These are phyloP conservation scores for Acer campestre DNA, from an alignment of 345 rosid genomes.

Conservation along the genomic window DNA sequence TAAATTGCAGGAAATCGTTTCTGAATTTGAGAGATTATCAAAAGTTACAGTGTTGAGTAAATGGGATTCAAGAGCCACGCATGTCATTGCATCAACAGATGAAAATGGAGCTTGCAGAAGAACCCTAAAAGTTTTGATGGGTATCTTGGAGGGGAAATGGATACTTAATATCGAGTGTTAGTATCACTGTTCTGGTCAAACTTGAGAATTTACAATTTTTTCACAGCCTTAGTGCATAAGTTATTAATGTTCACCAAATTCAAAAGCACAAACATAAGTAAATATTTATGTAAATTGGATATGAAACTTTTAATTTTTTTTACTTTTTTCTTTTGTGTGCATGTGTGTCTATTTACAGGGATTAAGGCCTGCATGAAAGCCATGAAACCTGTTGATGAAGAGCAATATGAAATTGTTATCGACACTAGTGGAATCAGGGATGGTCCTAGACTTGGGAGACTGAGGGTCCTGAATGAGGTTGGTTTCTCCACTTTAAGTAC, in stretches of 20 bases:
- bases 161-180: slow-evolving; percentile 74
- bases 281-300: background rate
- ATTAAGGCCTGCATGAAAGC: slow-evolving; percentile 63
- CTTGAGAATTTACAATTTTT: background rate
- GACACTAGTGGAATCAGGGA: slow-evolving; percentile 76
- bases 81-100: slow-evolving; percentile 76
- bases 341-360: slow-evolving; percentile 50
- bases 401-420: slow-evolving; percentile 59
- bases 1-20: slow-evolving; percentile 59
- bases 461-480: slow-evolving; percentile 68
- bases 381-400: slow-evolving; percentile 57
- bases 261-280: background rate
- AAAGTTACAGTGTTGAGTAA: slow-evolving; percentile 56
- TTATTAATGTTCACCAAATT: background rate
- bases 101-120: slow-evolving; percentile 88
- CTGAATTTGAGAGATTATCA: slow-evolving; percentile 55
- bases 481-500: slow-evolving; percentile 16
- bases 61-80: slow-evolving; percentile 77
- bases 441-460: slow-evolving; percentile 81
- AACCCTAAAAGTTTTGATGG: slow-evolving; percentile 81
- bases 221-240: background rate
- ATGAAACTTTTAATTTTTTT: slow-evolving; percentile 9
- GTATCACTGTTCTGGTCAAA: slow-evolving; percentile 26
- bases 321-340: background rate
- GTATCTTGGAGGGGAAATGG: slow-evolving; percentile 93